Percentiles rank a stretch among this genome's conserved stretches.
These are phyloP conservation scores for Prunus davidiana DNA, from an alignment of 306 rosid genomes.

Conservation along the genomic window DNA sequence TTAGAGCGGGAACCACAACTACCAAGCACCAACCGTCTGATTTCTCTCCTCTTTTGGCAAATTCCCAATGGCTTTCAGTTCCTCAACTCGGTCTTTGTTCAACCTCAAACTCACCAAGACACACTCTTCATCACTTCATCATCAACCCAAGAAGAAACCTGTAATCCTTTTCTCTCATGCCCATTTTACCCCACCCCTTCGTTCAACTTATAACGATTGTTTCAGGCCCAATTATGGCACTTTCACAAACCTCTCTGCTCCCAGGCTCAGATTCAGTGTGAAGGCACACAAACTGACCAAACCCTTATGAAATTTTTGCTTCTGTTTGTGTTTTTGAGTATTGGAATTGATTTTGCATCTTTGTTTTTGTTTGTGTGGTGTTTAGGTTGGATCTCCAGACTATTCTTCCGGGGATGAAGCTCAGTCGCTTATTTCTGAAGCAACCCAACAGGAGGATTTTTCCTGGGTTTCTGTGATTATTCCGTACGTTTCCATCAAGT, in stretches of 20 bases:
- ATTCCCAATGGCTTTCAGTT: constrained; percentile 43
- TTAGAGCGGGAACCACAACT: constrained; percentile 12
- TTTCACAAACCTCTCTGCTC: constrained; percentile 29
- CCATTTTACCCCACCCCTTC: constrained; percentile 10
- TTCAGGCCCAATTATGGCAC: constrained; percentile 23
- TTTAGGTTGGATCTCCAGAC: constrained; percentile 61
- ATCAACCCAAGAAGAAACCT: constrained; percentile 28
- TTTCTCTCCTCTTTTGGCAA: not conserved
- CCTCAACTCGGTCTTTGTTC: constrained; percentile 40
- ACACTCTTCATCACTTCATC: constrained; percentile 21
- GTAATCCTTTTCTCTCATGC: constrained; percentile 27
- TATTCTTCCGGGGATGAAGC: constrained; percentile 51
- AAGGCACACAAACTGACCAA: constrained; percentile 22
- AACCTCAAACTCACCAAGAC: constrained; percentile 25
- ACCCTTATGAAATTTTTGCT: constrained; percentile 25
- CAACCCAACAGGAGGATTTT: constrained; percentile 48
- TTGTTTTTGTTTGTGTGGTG: constrained; percentile 22
- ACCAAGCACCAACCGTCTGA: not conserved
- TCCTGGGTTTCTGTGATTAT: constrained; percentile 73
- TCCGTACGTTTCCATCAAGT: constrained; percentile 61
- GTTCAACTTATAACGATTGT: constrained; percentile 25
- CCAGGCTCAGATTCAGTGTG: constrained; percentile 44
- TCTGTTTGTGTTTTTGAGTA: constrained; percentile 18
- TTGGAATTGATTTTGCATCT: not conserved
- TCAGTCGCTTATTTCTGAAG: constrained; percentile 50